Evolutionary conservation across 148 eudicot genomes (phyloP), one percentile per base, ranked within the genome.

Genomic region (Diospyros kaki): DNA sequence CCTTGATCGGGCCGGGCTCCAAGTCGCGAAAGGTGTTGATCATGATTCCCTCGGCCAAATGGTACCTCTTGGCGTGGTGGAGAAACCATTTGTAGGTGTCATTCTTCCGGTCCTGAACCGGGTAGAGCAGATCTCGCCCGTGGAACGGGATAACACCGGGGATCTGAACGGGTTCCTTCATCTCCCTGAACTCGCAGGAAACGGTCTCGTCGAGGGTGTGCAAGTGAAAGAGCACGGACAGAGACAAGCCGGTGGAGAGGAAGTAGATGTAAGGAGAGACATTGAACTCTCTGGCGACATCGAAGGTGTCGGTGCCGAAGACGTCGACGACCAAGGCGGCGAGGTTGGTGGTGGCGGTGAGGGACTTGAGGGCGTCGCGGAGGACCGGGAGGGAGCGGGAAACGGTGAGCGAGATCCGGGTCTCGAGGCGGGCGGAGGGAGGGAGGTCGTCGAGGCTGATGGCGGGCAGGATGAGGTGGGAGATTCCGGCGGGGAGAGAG

Each of bases 71-170:
- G 1, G 75, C 7, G 28, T 85, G 85, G 58, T 85, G 90, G 4
- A 87, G 68, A 8, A 77, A 9, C 88, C 87, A 83, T 17, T 83
- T 87, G 62, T 85, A 87, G 1, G 85, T 84, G 4, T 87, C 90
- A 8, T 83, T 68, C 14, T 28, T 71, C 40, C 85, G 45, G 9
- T 87, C 87, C 53, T 85, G 90, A 60, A 77, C 71, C 76, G 88
- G 90, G 77, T 83, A 85, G 2, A 81, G 58, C 40, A 87, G 68
- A 8, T 85, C 82, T 9, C 61, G 63, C 3, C 88, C 90, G 1
- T 69, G 82, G 14, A 87, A 52, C 74, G 90, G 85, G 0, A 78
- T 62, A 13, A 83, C 85, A 3, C 90, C 88, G 48, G 88, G 88
- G 1, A 87, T 17, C 5, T 4, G 8, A 14, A 87, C 46, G 75